Conservation (phyloP, 805 yeast species). For the Yamadazyma olivae region DNA sequence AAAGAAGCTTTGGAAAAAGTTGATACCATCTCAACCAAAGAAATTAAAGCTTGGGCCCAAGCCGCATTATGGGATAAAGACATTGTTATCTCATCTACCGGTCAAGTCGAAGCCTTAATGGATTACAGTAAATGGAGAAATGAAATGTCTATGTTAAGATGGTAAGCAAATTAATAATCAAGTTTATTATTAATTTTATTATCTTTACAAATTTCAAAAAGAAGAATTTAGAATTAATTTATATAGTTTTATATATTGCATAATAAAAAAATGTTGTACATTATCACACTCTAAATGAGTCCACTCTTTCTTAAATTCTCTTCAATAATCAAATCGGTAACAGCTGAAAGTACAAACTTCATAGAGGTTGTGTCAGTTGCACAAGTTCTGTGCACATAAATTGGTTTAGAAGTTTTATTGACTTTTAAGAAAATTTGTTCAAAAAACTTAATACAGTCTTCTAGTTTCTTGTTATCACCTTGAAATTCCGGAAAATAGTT, state of each 20-base stretch:
- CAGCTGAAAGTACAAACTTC: constrained; percentile 88
- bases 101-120: constrained; percentile 80
- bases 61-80: constrained; percentile 78
- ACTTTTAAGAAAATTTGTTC: constrained; percentile 62
- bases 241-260: constrained; percentile 4
- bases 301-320: constrained; percentile 80
- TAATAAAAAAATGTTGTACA: constrained; percentile 1
- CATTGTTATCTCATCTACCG: constrained; percentile 78
- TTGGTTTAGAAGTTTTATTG: constrained; percentile 67
- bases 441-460: constrained; percentile 68
- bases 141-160: constrained; percentile 87
- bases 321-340: constrained; percentile 86
- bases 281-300: constrained; percentile 42
- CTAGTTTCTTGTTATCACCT: constrained; percentile 60
- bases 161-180: constrained; percentile 29
- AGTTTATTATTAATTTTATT: no score
- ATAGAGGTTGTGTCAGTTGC: constrained; percentile 91
- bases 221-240: neutral
- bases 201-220: neutral
- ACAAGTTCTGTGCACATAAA: constrained; percentile 90
- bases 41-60: constrained; percentile 72
- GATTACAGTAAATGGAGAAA: constrained; percentile 86
- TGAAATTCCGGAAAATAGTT: constrained; percentile 75
- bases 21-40: constrained; percentile 59
- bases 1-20: constrained; percentile 58